Evolutionary conservation across 441 rosid species (phyloP), one percentile per base, ranked within the genome.

Genomic region (Lepidium campestre): DNA sequence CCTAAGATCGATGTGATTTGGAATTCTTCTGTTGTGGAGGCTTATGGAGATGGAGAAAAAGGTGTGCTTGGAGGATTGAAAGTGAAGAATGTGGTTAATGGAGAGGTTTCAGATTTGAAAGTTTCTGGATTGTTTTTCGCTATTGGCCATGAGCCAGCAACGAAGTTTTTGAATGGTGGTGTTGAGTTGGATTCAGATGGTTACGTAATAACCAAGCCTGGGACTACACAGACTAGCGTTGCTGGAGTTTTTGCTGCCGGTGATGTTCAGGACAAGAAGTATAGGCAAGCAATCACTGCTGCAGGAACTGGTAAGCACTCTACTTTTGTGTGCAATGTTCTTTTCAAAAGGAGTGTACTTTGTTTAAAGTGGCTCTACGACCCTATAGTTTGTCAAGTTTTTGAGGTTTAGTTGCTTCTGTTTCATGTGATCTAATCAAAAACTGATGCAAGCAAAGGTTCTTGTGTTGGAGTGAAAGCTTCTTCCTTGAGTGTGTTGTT

Each of bases 91-190:
- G 77, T 77, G 2, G 80, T 75, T 15, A 79, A 62, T 7, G 82
- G 80, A 4, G 79, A 73, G 64, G 74, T 77, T 11, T 70, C 80
- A 0, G 79, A 77, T 35, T 39, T 79, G 72, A 73, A 82, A 53
- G 83, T 79, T 6, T 73, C 80, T 34, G 86, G 86, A 19, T 55
- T 82, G 35, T 82, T 82, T 72, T 82, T 77, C 34, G 86, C 83
- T 4, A 79, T 82, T 13, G 86, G 86, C 27, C 86, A 82, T 62
- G 82, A 77, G 37, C 86, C 86, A 4, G 82, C 83, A 2, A 82
- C 82, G 6, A 78, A 77, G 59, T 82, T 82, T 36, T 72, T 82
- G 6, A 78, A 73, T 36, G 80, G 80, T 57, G 46, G 1, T 57
- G 12, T 82, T 72, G 62, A 79, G 57, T 71, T 82, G 49, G 83